phyloP scores from a whole-genome alignment of 768 basidiomycete species.

The Kwoniella dejecticola region DNA sequence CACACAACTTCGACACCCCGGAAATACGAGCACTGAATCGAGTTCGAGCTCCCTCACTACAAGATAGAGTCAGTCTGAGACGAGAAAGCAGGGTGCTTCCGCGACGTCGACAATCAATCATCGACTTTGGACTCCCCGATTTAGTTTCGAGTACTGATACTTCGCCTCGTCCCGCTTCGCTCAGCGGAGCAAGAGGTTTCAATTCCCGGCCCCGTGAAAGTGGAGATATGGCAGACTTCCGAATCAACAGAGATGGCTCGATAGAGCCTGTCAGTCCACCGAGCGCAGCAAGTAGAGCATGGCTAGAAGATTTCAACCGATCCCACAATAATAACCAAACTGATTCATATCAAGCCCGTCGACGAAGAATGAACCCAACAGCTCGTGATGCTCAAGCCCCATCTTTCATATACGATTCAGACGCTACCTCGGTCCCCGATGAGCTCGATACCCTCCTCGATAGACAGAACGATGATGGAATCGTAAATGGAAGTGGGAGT shows the following conservation, averaged over 20 bases:
- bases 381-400: background rate
- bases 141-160: background rate
- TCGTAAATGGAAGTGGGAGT: background rate
- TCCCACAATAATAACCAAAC: background rate
- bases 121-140: too few species aligned
- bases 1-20: too few species aligned
- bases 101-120: too few species aligned
- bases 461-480: background rate
- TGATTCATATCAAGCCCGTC: background rate
- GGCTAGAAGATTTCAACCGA: conserved; percentile 17
- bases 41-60: too few species aligned
- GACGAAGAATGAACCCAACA: background rate
- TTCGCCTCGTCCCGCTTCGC: conserved; percentile 12
- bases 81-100: too few species aligned
- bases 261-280: conserved; percentile 3
- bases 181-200: conserved; percentile 4
- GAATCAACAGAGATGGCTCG: background rate
- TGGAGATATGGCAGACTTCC: background rate
- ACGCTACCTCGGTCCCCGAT: conserved; percentile 12
- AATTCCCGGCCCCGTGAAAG: background rate
- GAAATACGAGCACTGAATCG: too few species aligned
- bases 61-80: background rate
- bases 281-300: conserved; percentile 5
- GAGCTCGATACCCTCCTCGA: conserved; percentile 16
- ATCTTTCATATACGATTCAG: conserved; percentile 6